Evolutionary conservation across 805 yeast species (phyloP), one percentile per base, ranked within the genome.

Genomic region (Ogataea angusta): DNA sequence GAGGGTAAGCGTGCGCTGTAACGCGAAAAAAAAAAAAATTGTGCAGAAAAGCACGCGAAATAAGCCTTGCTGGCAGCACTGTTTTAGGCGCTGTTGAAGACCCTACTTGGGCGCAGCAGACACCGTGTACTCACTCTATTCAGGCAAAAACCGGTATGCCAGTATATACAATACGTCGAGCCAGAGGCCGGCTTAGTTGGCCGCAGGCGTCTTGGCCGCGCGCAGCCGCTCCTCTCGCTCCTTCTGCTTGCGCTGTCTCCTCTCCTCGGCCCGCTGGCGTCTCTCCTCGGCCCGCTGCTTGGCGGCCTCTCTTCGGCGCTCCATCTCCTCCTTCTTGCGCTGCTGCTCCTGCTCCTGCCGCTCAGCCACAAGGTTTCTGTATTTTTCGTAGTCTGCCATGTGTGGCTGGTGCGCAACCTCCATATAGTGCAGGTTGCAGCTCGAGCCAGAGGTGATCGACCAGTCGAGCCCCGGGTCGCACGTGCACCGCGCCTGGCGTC

Each of bases 391-490:
- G 30, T 62, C 64, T 3, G 35, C 48, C 45, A 52, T 37, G 25
- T 46, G 48, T 6, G 49, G 50, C 35, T 46, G 46, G 10, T 38
- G 36, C 9, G 59, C 30, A 21, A 51, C 49, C 3, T 57, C 54
- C n/a, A 59, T 22, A 25, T 49, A 62, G 32, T 45, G 43, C 24
- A 44, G 33, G 33, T 57, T 62, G 43, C 67, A 62, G 15, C 58
- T 47, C 19, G 57, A 51, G 4, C 34, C 51, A 3, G 58, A 48
- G 2, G 40, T 38, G 78, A 85, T 80, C 10, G 87, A 75, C 69
- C 84, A 84, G 62, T 85, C 93, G 2, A 74, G 73, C 12, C 64
- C 59, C 34, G 85, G 85, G 53, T 83, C 71, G 66, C 96, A 88
- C 23, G 73, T 70, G 70, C 97, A 89, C 55, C 70, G 78, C 47